phyloP scores from a whole-genome alignment of 345 rosid genomes.

The Camelina hispida region DNA sequence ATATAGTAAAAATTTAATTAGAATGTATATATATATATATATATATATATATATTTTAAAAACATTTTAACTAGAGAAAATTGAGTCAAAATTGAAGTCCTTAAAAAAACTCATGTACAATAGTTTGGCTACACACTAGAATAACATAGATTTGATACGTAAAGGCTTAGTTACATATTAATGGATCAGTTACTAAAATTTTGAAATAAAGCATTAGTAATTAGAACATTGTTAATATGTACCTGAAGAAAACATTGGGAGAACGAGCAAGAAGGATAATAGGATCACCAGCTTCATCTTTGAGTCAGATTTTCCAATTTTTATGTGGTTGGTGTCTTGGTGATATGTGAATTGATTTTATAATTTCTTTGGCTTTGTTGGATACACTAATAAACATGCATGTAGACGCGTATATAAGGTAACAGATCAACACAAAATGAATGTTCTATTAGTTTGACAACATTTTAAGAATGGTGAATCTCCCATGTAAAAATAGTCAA shows the following conservation, averaged over 20 bases:
- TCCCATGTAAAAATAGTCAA: no score
- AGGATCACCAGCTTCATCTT: slow-evolving; percentile 37
- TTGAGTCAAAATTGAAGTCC: background rate
- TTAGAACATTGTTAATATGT: no score
- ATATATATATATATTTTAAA: no score
- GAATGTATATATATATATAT: no score
- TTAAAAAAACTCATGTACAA: background rate
- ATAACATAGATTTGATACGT: no score
- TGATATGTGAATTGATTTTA: background rate
- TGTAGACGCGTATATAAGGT: background rate
- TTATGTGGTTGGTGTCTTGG: background rate
- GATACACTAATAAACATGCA: background rate
- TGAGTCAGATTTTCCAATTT: background rate
- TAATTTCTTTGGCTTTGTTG: background rate
- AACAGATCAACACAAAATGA: background rate
- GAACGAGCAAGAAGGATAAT: slow-evolving; percentile 32
- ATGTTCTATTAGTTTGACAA: background rate
- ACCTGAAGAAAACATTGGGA: slow-evolving; percentile 31
- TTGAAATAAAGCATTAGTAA: background rate
- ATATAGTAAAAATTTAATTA: no score
- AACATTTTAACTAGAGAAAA: background rate
- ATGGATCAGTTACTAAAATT: no score
- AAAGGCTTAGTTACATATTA: background rate
- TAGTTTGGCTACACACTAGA: no score
- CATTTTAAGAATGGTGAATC: background rate